Conservation (phyloP, 768 basidiomycete genomes). For the Naganishia kalamii region DNA sequence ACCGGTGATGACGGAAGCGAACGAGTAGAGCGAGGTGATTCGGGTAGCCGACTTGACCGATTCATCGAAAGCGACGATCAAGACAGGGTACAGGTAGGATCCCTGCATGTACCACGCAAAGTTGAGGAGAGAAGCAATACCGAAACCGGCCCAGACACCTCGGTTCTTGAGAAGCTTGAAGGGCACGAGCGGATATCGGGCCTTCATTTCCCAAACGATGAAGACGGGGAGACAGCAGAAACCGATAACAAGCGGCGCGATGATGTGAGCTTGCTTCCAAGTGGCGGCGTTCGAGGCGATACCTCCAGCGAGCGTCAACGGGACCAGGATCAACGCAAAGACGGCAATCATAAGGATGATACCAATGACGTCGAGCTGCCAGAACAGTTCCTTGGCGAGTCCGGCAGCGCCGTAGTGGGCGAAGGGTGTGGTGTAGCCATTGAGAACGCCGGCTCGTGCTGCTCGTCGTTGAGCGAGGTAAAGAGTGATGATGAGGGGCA, state of each 20-base stretch:
- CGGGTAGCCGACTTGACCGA: constrained; percentile 34
- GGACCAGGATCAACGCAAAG: constrained; percentile 44
- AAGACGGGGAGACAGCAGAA: constrained; percentile 36
- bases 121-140: constrained; percentile 39
- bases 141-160: constrained; percentile 37
- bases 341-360: constrained; percentile 36
- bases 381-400: constrained; percentile 33
- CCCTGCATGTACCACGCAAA: constrained; percentile 30
- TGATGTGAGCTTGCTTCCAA: constrained; percentile 37
- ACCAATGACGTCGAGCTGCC: constrained; percentile 45
- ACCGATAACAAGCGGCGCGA: constrained; percentile 44
- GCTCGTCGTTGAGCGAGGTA: constrained; percentile 30
- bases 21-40: constrained; percentile 38
- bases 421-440: constrained; percentile 8
- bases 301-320: constrained; percentile 42
- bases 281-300: background rate
- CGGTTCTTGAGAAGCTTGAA: constrained; percentile 33
- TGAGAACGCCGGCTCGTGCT: constrained; percentile 24
- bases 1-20: constrained; percentile 40
- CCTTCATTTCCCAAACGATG: constrained; percentile 22
- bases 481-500: constrained; percentile 30
- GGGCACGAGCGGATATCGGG: constrained; percentile 18
- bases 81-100: constrained; percentile 40
- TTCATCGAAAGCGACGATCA: constrained; percentile 38
- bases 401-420: constrained; percentile 6